phyloP scores from a whole-genome alignment of 2,329 filamentous ascomycete species.

The Ophidiomyces ophidiicola region DNA sequence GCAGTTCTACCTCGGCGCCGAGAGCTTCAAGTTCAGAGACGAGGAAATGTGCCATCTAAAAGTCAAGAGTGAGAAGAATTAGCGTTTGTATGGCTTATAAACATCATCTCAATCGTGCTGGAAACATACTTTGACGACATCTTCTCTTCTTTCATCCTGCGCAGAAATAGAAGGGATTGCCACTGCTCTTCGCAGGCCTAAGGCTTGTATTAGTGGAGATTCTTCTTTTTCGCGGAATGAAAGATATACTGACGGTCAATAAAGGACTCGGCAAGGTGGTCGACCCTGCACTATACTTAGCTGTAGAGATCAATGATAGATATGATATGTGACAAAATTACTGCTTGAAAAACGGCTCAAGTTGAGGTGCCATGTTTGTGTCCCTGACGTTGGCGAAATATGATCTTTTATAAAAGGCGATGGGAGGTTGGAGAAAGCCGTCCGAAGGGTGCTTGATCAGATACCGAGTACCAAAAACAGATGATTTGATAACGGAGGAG shows the following conservation, averaged over 20 bases:
- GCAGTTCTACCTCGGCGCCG: conserved; percentile 76
- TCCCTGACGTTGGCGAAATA: conserved; percentile 37
- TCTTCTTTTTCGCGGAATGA: neutral
- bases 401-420: conserved; percentile 17
- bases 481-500: conserved; percentile 2
- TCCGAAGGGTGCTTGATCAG: no score
- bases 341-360: conserved; percentile 87
- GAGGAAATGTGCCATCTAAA: conserved; percentile 79
- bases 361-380: conserved; percentile 71
- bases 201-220: conserved; percentile 9
- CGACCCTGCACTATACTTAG: conserved; percentile 42
- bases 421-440: conserved; percentile 1
- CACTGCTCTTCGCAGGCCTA: conserved; percentile 68
- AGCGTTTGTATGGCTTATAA: no score
- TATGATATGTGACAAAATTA: conserved; percentile 16
- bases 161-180: conserved; percentile 94
- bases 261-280: conserved; percentile 64
- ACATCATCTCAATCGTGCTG: no score
- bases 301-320: neutral
- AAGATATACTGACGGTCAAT: conserved; percentile 53
- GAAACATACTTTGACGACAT: conserved; percentile 64
- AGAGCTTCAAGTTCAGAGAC: conserved; percentile 68
- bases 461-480: no score
- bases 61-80: conserved; percentile 2
- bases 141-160: conserved; percentile 72